Evolutionary conservation across 495 filamentous ascomycete species (phyloP), one percentile per base, ranked within the genome.

Genomic region (Aspergillus saccharolyticus): DNA sequence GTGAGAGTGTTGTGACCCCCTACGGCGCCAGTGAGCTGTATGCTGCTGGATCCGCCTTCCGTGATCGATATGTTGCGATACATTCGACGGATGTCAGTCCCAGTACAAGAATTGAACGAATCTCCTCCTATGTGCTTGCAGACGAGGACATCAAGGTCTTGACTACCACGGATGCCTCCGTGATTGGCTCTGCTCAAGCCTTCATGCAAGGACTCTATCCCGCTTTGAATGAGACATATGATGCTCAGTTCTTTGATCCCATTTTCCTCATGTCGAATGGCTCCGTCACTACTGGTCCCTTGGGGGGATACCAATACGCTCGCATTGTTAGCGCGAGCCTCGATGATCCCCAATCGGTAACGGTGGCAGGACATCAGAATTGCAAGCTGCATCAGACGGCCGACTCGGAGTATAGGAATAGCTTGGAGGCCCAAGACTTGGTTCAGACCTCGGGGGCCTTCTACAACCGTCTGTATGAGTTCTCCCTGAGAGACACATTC

Each of bases 141-240:
- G 67, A 75, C 21, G 69, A 75, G 10, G 71, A 84, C 44, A 57
- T 84, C 19, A 64, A 72, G 19, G 67, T 82, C 42, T 51, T 72
- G n/a, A 66, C 79, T 0, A 71, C 72, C 8, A 73, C 80, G 39
- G 70, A 82, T 54, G 72, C 80, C 46, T 76, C 76, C 53, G 72
- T 78, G 16, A 67, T 78, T 49, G 83, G 75, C 18, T 88, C 87
- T 4, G 88, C 87, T 1, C 78, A 85, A 61, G 87, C 84, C 6
- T 95, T 93, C 65, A 77, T 93, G 64, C 88, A 92, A 72, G 89
- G 86, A 9, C 74, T 95, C 9, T 96, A 95, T 65, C 89, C 90
- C 16, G 88, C 90, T 3, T 75, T 82, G 47, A 70, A 76, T 18
- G 63, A 72, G 20, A 75, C 78, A 48, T 74, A 70, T 46, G 44